Evolutionary conservation across 345 rosid genomes (phyloP).

Genomic region (Eucalyptus virginea): DNA sequence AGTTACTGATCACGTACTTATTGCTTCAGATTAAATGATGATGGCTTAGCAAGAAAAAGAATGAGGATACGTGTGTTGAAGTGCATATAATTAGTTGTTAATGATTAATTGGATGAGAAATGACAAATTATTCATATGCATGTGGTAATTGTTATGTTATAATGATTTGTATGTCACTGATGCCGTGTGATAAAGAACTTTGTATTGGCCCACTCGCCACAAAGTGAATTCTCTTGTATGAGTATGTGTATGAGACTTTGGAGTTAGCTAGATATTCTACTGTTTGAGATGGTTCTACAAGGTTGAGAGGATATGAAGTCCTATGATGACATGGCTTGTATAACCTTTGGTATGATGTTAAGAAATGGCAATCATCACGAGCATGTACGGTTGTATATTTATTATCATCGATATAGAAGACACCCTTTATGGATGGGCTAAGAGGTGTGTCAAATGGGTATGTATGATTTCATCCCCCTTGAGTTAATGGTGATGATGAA

Average conservation of each 20-base stretch:
- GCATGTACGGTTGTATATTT: no score
- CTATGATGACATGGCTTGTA: background rate
- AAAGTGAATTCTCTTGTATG: no score
- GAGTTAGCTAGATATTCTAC: background rate
- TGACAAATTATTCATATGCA: background rate
- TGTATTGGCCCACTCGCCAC: no score
- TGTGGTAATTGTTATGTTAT: no score
- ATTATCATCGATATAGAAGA: no score
- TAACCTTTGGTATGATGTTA: background rate
- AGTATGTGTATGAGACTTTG: background rate
- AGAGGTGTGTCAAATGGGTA: no score
- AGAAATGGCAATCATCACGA: background rate
- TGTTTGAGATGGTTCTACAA: background rate
- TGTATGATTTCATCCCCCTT: no score
- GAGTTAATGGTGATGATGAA: no score
- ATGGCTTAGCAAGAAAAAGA: background rate
- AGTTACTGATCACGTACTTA: no score
- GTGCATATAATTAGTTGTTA: background rate
- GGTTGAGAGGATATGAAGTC: background rate
- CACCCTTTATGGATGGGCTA: accelerated
- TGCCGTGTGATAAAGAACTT: background rate
- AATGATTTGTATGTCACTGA: background rate
- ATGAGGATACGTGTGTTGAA: background rate
- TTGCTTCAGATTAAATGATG: background rate
- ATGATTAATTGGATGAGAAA: no score